Base-by-base conservation (phyloP, 495 filamentous ascomycete species). In the Daldinia bambusicola region DNA sequence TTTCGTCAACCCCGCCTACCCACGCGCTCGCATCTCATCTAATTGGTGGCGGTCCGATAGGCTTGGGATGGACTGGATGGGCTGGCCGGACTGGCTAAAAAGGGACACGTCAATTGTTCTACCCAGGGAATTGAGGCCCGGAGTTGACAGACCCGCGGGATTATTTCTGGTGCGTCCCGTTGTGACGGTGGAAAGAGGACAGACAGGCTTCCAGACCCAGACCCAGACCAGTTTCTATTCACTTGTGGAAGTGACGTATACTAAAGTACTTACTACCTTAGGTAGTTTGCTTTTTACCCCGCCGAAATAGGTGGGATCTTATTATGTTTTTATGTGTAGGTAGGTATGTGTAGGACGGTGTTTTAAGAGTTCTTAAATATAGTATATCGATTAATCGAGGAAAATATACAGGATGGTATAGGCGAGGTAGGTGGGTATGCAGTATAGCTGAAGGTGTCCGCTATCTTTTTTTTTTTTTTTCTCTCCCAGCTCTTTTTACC, bases 71-170 rank as follows among this genome's bases (percentile, higher is more conserved):
- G 9, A 36, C 37, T 66, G 53, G 61, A 55, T 52, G 50, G 60
- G 56, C 66, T 73, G 70, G 70, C 66, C 69, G n/a, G n/a, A n/a
- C n/a, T n/a, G n/a, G n/a, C n/a, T n/a, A n/a, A 73, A 73, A 73
- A 45, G 66, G 70, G 66, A 66, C 70, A 73, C 70, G 70, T 73
- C 70, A 73, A 72, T 68, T 30, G 7, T 41, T 58, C 31, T 36
- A 31, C 38, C 55, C 36, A 14, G 13, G 37, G 37, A 51, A 55
- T 55, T 52, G 61, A 68, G 65, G 60, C 32, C 70, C 70, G 70
- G 70, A 72, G 56, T 45, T 16, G 34, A 61, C 53, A 48, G 63
- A 55, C 65, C 70, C 65, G 70, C 64, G 70, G 60, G 60, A 72
- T 72, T 68, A 72, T 72, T 72, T 67, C n/a, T 41, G 41, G 60